phyloP scores from a whole-genome alignment of 306 rosid species.

The Ormosia emarginata region DNA sequence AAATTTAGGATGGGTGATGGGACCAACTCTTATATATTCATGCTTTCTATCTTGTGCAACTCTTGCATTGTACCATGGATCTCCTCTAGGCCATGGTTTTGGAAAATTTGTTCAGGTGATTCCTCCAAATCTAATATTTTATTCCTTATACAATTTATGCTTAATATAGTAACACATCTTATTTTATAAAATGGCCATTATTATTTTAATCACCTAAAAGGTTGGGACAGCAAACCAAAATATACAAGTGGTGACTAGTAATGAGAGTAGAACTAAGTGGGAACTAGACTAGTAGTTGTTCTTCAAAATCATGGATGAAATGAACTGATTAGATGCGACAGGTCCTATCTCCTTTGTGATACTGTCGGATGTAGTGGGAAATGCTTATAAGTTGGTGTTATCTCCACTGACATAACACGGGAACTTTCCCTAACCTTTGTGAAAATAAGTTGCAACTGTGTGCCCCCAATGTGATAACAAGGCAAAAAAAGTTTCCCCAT shows the following conservation, averaged over 20 bases:
- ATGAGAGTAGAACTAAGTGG: neutral
- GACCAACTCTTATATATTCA: constrained; percentile 65
- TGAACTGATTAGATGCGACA: neutral
- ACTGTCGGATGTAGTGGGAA: neutral
- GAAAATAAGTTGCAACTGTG: neutral
- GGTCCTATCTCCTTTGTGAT: neutral
- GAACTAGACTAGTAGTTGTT: neutral
- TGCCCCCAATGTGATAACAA: neutral
- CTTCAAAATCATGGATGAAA: neutral
- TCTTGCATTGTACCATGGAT: constrained; percentile 93
- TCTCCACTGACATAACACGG: neutral
- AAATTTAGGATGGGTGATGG: constrained; percentile 95
- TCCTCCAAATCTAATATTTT: constrained; percentile 10
- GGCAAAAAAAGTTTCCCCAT: neutral
- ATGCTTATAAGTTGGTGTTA: neutral
- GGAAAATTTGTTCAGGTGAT: constrained; percentile 92
- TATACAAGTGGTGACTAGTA: neutral
- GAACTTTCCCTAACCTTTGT: neutral
- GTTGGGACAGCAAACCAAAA: neutral
- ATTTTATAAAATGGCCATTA: neutral
- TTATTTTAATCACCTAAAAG: neutral
- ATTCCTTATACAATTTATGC: neutral
- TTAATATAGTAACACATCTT: neutral
- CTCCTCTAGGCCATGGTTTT: constrained; percentile 83
- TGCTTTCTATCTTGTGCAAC: constrained; percentile 74